These are phyloP conservation scores for Rhexocercosporidium sp. DNA, from an alignment of 2,329 filamentous ascomycete genomes.

Conservation along the genomic window DNA sequence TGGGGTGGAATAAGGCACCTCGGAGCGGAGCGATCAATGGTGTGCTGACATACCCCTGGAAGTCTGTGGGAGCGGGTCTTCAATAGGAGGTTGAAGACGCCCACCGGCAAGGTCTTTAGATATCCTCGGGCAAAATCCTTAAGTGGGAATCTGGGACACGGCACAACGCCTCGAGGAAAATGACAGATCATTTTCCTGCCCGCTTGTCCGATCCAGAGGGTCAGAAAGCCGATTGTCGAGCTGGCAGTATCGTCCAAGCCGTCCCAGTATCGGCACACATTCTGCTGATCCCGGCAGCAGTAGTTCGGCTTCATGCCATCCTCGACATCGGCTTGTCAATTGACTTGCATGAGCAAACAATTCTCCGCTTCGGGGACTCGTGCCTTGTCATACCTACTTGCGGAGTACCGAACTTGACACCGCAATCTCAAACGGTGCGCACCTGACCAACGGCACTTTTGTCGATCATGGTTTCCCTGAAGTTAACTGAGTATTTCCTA, in stretches of 20 bases:
- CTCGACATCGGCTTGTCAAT: neutral
- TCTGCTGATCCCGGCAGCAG: neutral
- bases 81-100: neutral
- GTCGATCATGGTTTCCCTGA: conserved; percentile 13
- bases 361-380: conserved; percentile 7
- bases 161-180: neutral
- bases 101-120: neutral
- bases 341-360: conserved; percentile 7
- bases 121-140: neutral
- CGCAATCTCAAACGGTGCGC: conserved; percentile 12
- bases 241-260: neutral
- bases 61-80: neutral
- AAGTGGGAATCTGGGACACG: neutral
- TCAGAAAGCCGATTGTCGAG: conserved; percentile 5
- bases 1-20: neutral
- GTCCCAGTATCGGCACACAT: neutral
- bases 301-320: neutral
- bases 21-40: conserved; percentile 2
- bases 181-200: neutral
- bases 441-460: conserved; percentile 12
- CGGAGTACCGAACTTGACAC: neutral
- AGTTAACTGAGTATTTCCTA: neutral
- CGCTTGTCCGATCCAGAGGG: neutral
- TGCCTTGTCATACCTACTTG: neutral
- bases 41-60: neutral